These are phyloP conservation scores for Gaeumannomyces sp. DNA, from an alignment of 2,329 filamentous ascomycete species.

Conservation along the genomic window DNA sequence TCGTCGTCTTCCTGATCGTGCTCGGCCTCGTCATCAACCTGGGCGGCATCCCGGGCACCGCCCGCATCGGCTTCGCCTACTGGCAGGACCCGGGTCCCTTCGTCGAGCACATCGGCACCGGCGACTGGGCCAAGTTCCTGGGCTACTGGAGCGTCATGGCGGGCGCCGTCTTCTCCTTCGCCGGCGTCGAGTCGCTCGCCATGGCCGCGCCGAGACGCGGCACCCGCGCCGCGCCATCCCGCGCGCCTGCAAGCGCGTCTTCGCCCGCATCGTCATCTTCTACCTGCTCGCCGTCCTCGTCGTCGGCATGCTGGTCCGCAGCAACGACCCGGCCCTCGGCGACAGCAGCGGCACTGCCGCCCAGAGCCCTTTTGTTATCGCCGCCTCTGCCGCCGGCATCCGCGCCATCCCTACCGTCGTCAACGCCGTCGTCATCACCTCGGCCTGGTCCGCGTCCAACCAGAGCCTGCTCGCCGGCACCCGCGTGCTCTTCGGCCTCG, in stretches of 20 bases:
- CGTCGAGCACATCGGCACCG: slow-evolving; percentile 49
- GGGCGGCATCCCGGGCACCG: slow-evolving; percentile 61
- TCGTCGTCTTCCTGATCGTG: slow-evolving; percentile 68
- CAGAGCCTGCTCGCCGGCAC: slow-evolving; percentile 56
- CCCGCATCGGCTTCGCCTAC: slow-evolving; percentile 67
- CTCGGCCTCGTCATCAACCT: slow-evolving; percentile 66
- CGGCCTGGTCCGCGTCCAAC: slow-evolving; percentile 64
- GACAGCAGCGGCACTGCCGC: slow-evolving; percentile 42
- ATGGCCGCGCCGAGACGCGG: slow-evolving; percentile 71
- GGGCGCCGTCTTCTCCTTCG: slow-evolving; percentile 61
- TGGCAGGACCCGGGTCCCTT: slow-evolving; percentile 66
- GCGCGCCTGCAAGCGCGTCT: slow-evolving; percentile 65
- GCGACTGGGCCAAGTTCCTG: slow-evolving; percentile 54
- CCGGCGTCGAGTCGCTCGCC: slow-evolving; percentile 69
- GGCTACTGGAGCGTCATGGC: slow-evolving; percentile 65
- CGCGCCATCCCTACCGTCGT: slow-evolving; percentile 63
- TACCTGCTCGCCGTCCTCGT: slow-evolving; percentile 63
- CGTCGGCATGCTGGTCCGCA: slow-evolving; percentile 62
- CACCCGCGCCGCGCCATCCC: slow-evolving; percentile 71
- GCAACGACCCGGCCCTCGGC: slow-evolving; percentile 47
- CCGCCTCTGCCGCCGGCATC: slow-evolving; percentile 61
- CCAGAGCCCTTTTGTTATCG: slow-evolving; percentile 63
- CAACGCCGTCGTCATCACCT: slow-evolving; percentile 70
- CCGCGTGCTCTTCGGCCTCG: slow-evolving; percentile 53
- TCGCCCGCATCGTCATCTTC: slow-evolving; percentile 66